A percentile compares a stretch with the other conserved stretches of the same genome.
phyloP scores from a whole-genome alignment of 345 rosid genomes.

The Populus nigra region DNA sequence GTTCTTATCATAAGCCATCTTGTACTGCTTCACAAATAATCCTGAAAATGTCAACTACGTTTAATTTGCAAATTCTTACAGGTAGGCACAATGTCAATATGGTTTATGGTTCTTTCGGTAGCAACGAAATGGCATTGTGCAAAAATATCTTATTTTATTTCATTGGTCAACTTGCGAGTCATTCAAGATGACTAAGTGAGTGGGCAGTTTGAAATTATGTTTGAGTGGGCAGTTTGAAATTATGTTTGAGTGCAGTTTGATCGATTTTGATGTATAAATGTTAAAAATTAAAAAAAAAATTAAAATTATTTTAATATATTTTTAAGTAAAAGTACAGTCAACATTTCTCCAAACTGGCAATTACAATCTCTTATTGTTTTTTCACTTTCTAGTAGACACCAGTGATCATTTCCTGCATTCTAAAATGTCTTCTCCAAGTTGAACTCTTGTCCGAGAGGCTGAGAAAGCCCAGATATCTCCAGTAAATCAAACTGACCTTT shows the following conservation, averaged over 20 bases:
- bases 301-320: too few relatives aligned
- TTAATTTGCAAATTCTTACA: neutral
- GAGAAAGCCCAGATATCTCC: conserved; percentile 17
- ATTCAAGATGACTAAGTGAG: too few relatives aligned
- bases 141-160: neutral
- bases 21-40: neutral
- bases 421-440: conserved; percentile 20
- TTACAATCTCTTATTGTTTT: neutral
- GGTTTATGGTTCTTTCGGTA: neutral
- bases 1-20: neutral
- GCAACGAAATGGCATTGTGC: neutral
- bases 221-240: too few relatives aligned
- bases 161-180: too few relatives aligned
- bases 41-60: neutral
- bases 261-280: too few relatives aligned
- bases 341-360: neutral
- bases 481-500: conserved; percentile 19
- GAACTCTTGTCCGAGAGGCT: conserved; percentile 20
- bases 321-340: too few relatives aligned
- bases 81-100: neutral
- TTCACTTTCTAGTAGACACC: neutral
- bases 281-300: too few relatives aligned
- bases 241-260: too few relatives aligned
- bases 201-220: too few relatives aligned
- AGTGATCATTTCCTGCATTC: neutral